Conservation (phyloP, 2,329 filamentous ascomycete genomes). For the Trichoderma atroviride region DNA sequence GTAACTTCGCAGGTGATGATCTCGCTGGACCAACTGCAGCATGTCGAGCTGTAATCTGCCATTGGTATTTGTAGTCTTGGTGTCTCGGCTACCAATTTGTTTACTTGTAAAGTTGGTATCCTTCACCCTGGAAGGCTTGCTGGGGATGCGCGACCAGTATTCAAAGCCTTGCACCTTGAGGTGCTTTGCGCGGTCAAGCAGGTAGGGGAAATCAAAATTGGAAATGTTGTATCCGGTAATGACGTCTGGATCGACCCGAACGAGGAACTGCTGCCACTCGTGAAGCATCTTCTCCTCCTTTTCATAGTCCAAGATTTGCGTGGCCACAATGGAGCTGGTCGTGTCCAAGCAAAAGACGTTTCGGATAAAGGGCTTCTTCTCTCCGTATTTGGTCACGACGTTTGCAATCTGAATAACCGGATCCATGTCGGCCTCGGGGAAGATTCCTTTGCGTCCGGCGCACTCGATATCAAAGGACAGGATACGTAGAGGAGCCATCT, state of each 20-base stretch:
- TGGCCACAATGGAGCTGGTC: conserved; percentile 92
- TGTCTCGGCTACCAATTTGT: conserved; percentile 96
- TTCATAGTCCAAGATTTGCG: conserved; percentile 82
- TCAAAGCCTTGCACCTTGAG: conserved; percentile 81
- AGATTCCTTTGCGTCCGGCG: conserved; percentile 94
- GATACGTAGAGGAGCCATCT: conserved; percentile 92
- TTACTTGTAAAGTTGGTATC: conserved; percentile 93
- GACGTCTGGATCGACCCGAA: conserved; percentile 91
- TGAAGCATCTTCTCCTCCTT: conserved; percentile 88
- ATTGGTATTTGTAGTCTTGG: conserved; percentile 91
- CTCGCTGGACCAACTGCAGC: conserved; percentile 90
- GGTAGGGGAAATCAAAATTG: conserved; percentile 98
- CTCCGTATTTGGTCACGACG: conserved; percentile 90
- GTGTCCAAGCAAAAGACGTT: conserved; percentile 96
- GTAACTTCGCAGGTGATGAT: conserved; percentile 94
- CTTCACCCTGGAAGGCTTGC: conserved; percentile 69
- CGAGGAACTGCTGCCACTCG: conserved; percentile 86
- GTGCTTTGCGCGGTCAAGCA: conserved; percentile 83
- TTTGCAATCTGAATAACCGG: conserved; percentile 98
- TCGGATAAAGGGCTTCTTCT: conserved; percentile 90
- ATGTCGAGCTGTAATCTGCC: conserved; percentile 91
- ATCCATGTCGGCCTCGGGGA: conserved; percentile 88
- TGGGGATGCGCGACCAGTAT: conserved; percentile 81
- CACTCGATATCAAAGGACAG: conserved; percentile 99
- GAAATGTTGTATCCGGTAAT: conserved; percentile 99